Percentiles rank a stretch among this genome's conserved stretches.
Evolutionary conservation across 1,284 basidiomycete species (phyloP).

Genomic region (Ganoderma sinense): DNA sequence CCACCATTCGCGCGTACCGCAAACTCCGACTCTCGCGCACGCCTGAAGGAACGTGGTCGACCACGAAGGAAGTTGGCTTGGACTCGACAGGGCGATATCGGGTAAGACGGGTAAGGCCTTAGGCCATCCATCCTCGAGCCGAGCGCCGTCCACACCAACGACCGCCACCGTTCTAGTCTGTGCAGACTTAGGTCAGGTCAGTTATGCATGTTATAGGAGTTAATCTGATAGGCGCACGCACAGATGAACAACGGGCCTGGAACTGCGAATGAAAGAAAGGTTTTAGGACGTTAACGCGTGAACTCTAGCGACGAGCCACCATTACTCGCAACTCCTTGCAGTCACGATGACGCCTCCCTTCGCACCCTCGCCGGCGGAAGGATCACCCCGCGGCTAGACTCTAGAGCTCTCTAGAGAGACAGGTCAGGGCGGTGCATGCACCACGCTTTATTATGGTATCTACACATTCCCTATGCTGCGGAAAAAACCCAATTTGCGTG

Average conservation of each 20-base stretch:
- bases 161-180: background rate
- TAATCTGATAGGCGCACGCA: background rate
- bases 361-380: background rate
- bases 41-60: background rate
- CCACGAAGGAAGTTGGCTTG: background rate
- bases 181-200: background rate
- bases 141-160: background rate
- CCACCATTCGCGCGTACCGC: background rate
- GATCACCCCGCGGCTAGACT: background rate
- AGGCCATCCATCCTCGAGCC: background rate
- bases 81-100: background rate
- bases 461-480: conserved; percentile 3
- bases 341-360: background rate
- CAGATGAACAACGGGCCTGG: background rate
- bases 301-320: background rate
- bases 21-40: background rate
- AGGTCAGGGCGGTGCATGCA: conserved; percentile 21
- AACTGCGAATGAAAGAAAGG: background rate
- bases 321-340: background rate
- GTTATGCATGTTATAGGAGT: background rate
- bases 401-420: too few relatives aligned
- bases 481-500: background rate
- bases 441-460: conserved; percentile 22
- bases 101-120: background rate
- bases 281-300: background rate